These are phyloP conservation scores for Colletotrichum scovillei DNA, from an alignment of 2,329 filamentous ascomycete genomes.

Conservation along the genomic window DNA sequence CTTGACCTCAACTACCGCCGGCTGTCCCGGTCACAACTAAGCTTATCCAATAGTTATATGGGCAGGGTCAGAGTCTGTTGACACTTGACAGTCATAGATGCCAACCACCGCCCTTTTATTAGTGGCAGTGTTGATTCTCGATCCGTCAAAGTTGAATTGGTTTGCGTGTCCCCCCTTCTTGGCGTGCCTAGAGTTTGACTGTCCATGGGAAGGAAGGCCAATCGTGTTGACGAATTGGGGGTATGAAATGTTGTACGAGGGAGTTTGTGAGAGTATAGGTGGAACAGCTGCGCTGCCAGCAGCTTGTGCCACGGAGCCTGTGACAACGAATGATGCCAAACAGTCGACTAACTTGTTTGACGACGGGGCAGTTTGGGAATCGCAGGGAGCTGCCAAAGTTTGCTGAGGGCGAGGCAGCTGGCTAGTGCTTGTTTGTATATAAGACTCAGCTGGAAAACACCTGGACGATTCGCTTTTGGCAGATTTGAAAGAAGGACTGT, in stretches of 20 bases:
- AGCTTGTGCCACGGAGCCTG: background rate
- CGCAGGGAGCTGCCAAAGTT: background rate
- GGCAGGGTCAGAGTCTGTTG: background rate
- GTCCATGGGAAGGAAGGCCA: background rate
- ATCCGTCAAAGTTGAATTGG: background rate
- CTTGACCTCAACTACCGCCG: background rate
- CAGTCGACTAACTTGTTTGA: background rate
- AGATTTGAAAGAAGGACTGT: background rate
- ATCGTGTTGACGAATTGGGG: background rate
- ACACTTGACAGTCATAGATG: background rate
- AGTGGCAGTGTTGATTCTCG: background rate
- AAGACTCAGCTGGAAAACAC: background rate
- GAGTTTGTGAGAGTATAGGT: background rate
- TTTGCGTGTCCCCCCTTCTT: background rate
- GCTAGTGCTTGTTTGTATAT: background rate
- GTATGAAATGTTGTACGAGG: background rate
- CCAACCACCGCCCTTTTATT: background rate
- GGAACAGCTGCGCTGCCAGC: background rate
- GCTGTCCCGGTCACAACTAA: background rate
- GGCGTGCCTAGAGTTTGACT: background rate
- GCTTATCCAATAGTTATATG: background rate
- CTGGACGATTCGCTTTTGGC: background rate
- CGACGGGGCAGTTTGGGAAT: background rate
- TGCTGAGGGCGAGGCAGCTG: background rate
- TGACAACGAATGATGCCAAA: background rate